Base-by-base conservation (phyloP, 352 stramenopile species). In the Pythium grandisporangium region DNA sequence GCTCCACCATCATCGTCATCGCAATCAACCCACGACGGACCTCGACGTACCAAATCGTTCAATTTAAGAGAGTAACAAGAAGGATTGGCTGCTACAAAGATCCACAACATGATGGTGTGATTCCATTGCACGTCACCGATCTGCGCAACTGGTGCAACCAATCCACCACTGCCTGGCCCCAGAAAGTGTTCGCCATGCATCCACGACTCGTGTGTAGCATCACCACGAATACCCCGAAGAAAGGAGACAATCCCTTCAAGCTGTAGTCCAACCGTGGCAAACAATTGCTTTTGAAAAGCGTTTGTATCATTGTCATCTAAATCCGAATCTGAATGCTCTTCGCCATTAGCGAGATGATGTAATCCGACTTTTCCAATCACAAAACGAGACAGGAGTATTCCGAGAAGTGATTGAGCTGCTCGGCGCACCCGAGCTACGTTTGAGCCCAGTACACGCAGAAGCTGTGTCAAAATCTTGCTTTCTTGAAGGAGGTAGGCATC, bases 81-180 rank as follows among this genome's bases (percentile, higher is more conserved):
- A 2, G 45, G 46, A 20, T 57, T 64, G 7, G 56, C 57, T 17
- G 70, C 48, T 6, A 76, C 63, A 27, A 75, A 85, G 22, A 88
- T 34, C 77, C 77, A 91, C 1, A 88, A 53, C 70, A 83, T 74
- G 19, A 91, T 81, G 2, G 77, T 74, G 49, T 91, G 71, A 33
- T 88, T 83, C 69, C 75, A 88, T 20, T 47, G 46, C 12, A 88
- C 43, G 13, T 58, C 39, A 27, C 47, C 62, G 32, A 19, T 53
- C 19, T 61, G 48, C 34, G 53, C 24, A 26, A 56, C 59, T 8
- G 69, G 51, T 1, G 67, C 38, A 7, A 54, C 78, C 6, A 76
- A 52, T n/a, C 65, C 70, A 23, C 57, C 61, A 0, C 53, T 69
- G 22, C 61, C 48, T 23, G 61, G 44, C 14, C 61, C 56, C 21